Evolutionary conservation across 768 basidiomycete genomes (phyloP).

Genomic region (Lentinula aciculospora): DNA sequence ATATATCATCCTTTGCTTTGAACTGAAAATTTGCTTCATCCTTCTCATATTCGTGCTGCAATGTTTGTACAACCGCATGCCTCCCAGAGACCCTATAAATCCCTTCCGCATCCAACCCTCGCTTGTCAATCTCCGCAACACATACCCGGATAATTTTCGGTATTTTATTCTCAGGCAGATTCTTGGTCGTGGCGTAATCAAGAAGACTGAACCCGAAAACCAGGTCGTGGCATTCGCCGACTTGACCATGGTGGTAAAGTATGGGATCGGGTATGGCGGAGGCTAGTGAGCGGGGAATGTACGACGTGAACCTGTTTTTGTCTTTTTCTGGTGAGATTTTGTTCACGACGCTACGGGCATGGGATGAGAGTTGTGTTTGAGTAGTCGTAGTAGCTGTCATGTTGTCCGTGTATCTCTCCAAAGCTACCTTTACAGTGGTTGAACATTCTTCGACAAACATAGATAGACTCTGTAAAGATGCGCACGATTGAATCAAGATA

Average conservation of each 20-base stretch:
- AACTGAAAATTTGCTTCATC: conserved; percentile 77
- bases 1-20: conserved; percentile 73
- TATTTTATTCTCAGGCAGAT: conserved; percentile 62
- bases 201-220: conserved; percentile 86
- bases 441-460: conserved; percentile 73
- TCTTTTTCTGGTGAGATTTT: conserved; percentile 72
- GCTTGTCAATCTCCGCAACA: conserved; percentile 74
- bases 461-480: conserved; percentile 60
- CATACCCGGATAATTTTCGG: conserved; percentile 81
- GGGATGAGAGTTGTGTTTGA: conserved; percentile 65
- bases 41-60: conserved; percentile 83
- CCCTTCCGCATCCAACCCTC: conserved; percentile 75
- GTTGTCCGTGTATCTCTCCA: conserved; percentile 77
- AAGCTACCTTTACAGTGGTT: conserved; percentile 50
- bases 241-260: conserved; percentile 70
- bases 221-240: conserved; percentile 83
- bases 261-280: conserved; percentile 65
- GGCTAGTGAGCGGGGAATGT: conserved; percentile 57
- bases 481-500: neutral
- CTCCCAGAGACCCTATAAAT: conserved; percentile 83
- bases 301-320: conserved; percentile 45
- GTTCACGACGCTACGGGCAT: conserved; percentile 55
- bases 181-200: conserved; percentile 83
- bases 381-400: conserved; percentile 79
- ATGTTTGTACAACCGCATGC: conserved; percentile 79